Evolutionary conservation across 805 yeast species (phyloP), one percentile per base, ranked within the genome.

Genomic region (Geotrichum ghanense): DNA sequence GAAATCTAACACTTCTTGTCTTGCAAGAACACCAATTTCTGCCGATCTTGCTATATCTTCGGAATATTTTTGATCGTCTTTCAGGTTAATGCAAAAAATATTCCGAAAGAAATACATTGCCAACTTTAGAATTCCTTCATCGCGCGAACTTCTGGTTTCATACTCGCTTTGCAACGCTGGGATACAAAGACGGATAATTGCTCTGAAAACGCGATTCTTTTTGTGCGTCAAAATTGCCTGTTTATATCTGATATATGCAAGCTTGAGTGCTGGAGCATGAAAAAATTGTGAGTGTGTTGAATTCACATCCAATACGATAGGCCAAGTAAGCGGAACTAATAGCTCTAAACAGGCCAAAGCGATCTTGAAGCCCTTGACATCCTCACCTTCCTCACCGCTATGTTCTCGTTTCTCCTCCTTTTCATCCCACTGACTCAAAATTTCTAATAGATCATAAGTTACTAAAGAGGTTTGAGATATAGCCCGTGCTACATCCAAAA

Each of bases 281-380:
- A 70, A 65, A 39, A 76, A 68, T 54, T 83, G 86, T 46, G 75
- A 76, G 19, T 68, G 68, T 0, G 81, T 68, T 2, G 81, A 72
- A 19, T 72, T 76, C 7, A 73, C 64, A 45, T 69, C 74, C n/a
- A 86, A 60, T 26, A 78, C 78, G 3, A 83, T 60, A 0, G 97
- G 97, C 85, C 95, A 83, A 0, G 96, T 83, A 57, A 92, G 69
- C 2, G 85, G 76, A 1, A 86, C 95, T 48, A 92, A 64, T 4
- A 92, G 62, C 62, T 92, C 96, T 47, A 92, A 64, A 49, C 84
- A 76, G 3, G 86, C 74, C 17, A 83, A 62, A 41, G 88, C 82
- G 42, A 88, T 71, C 52, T 79, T 76, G 42, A 27, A 14, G n/a
- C 46, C 17, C 19, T 41, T 16, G 31, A 41, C n/a, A 39, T 65